Percentiles rank a stretch among this genome's conserved stretches.
Conservation (phyloP, 805 yeast species). For the Metschnikowia peoriensis region DNA sequence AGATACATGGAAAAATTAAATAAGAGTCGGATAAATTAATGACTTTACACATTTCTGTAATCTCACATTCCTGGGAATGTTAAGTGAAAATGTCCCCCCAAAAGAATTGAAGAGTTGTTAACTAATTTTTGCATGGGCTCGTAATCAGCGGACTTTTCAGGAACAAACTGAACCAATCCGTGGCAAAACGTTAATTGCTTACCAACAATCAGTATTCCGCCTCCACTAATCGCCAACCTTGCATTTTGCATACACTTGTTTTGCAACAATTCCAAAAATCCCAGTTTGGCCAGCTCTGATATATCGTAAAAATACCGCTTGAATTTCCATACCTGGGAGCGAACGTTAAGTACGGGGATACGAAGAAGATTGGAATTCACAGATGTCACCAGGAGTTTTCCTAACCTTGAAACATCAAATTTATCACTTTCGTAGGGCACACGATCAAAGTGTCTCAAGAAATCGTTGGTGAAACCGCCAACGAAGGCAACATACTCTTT, state of each 20-base stretch:
- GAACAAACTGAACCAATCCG: conserved; percentile 32
- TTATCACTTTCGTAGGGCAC: conserved; percentile 31
- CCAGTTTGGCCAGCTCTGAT: conserved; percentile 20
- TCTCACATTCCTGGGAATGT: conserved; percentile 36
- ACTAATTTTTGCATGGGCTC: conserved; percentile 19
- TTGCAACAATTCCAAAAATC: conserved; percentile 23
- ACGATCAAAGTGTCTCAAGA: conserved; percentile 30
- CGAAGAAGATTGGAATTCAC: conserved; percentile 30
- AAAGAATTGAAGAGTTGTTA: conserved; percentile 23
- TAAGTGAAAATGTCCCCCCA: conserved; percentile 37
- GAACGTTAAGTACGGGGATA: conserved; percentile 35
- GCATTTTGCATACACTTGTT: conserved; percentile 25
- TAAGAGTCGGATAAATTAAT: background rate
- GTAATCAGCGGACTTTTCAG: conserved; percentile 30
- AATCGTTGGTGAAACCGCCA: conserved; percentile 42
- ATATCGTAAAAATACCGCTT: conserved; percentile 32
- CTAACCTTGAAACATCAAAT: conserved; percentile 34
- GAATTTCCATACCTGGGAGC: conserved; percentile 43
- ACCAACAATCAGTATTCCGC: conserved; percentile 32
- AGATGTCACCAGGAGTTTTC: conserved; percentile 28
- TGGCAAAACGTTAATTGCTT: conserved; percentile 37
- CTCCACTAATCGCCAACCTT: conserved; percentile 30
- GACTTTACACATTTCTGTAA: background rate
- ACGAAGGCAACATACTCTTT: conserved; percentile 35
- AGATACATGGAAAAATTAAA: no score